These are phyloP conservation scores for Arthrinium puccinioides DNA, from an alignment of 2,329 filamentous ascomycete genomes.

Conservation along the genomic window DNA sequence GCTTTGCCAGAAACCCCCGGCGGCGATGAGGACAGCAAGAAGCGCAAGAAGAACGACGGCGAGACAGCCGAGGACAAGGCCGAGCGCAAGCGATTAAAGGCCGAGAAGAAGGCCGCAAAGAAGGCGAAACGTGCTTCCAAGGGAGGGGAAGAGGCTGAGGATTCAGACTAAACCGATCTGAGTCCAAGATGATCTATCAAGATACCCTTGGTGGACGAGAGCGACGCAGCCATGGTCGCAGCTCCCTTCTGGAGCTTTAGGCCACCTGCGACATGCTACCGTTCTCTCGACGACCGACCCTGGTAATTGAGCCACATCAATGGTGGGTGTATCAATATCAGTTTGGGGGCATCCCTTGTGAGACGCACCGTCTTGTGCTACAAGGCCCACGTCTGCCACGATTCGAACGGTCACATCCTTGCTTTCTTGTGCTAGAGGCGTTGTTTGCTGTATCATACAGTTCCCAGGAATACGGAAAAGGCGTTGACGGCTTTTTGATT, in stretches of 20 bases:
- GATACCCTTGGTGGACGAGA: too few relatives aligned
- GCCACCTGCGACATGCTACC: too few relatives aligned
- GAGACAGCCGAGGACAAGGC: constrained; percentile 64
- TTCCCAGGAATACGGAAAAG: constrained; percentile 6
- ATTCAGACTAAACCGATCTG: constrained; percentile 44
- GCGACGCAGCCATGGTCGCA: too few relatives aligned
- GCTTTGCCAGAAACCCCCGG: constrained; percentile 26
- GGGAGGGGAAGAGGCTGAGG: constrained; percentile 32
- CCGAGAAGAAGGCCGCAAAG: constrained; percentile 53
- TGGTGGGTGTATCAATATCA: too few relatives aligned
- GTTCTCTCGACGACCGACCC: too few relatives aligned
- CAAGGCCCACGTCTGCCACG: too few relatives aligned
- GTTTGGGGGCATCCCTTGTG: too few relatives aligned
- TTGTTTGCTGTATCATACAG: constrained; percentile 8
- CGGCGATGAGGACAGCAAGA: constrained; percentile 62
- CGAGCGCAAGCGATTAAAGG: constrained; percentile 52
- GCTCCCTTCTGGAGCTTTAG: too few relatives aligned
- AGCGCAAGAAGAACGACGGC: constrained; percentile 74
- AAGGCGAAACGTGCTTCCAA: constrained; percentile 47
- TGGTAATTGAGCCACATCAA: too few relatives aligned
- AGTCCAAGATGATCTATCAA: too few relatives aligned
- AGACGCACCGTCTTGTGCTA: too few relatives aligned
- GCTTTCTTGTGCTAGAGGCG: background rate
- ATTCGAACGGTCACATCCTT: too few relatives aligned
- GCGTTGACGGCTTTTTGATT: constrained; percentile 6